Evolutionary conservation across 768 basidiomycete species (phyloP).

Genomic region (Lepiota subincarnata): DNA sequence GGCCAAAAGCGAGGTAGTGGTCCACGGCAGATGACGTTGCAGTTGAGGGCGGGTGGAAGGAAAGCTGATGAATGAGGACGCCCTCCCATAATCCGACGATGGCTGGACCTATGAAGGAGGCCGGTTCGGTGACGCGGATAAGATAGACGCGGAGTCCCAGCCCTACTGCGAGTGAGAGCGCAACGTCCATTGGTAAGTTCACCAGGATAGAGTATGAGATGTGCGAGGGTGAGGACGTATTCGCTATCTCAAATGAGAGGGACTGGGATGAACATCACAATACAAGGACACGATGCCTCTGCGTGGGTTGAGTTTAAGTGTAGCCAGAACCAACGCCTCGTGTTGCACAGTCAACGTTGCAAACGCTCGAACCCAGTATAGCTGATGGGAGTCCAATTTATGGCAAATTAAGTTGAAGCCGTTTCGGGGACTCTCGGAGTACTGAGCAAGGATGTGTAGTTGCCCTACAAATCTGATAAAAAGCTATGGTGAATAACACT

Average conservation of each 20-base stretch:
- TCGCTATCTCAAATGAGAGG: conserved; percentile 3
- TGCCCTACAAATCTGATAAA: too few relatives aligned
- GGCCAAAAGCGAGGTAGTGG: conserved; percentile 38
- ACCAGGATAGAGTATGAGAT: not conserved
- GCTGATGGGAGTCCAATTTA: too few relatives aligned
- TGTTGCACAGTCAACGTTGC: conserved; percentile 1
- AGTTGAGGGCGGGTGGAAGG: conserved; percentile 34
- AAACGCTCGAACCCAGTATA: not conserved
- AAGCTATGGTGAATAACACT: too few relatives aligned
- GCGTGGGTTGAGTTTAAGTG: conserved; percentile 1
- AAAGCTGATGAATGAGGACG: conserved; percentile 36
- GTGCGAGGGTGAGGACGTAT: conserved; percentile 2
- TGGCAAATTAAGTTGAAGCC: not conserved
- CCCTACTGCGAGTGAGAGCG: conserved; percentile 37
- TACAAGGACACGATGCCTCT: conserved; percentile 8
- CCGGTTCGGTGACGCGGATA: conserved; percentile 20
- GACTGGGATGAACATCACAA: conserved; percentile 6
- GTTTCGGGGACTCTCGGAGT: not conserved
- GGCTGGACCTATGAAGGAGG: conserved; percentile 26
- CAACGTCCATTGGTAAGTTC: conserved; percentile 33
- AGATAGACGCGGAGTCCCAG: conserved; percentile 38
- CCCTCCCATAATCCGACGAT: conserved; percentile 44
- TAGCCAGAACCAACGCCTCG: conserved; percentile 5
- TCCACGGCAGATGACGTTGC: conserved; percentile 27
- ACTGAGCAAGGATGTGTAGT: not conserved